Evolutionary conservation across 805 yeast species (phyloP).

Genomic region (Nakazawaea ishiwadae): DNA sequence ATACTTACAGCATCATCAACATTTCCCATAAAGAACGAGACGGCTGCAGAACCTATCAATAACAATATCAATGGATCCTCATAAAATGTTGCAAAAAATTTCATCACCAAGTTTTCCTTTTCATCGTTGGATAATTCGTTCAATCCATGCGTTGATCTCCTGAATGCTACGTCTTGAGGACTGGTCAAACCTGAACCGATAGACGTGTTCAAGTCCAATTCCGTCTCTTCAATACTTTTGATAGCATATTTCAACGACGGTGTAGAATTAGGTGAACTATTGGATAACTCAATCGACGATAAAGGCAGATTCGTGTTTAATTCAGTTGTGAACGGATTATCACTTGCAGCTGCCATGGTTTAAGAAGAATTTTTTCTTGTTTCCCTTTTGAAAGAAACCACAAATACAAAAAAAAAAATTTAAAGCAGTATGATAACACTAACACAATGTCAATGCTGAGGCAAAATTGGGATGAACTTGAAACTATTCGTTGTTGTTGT

Average conservation of each 20-base stretch:
- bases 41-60: constrained; percentile 82
- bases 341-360: constrained; percentile 27
- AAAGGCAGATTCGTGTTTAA: constrained; percentile 5
- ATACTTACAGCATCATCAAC: constrained; percentile 94
- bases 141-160: constrained; percentile 73
- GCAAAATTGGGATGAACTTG: too few species aligned
- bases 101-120: constrained; percentile 65
- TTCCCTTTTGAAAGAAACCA: too few species aligned
- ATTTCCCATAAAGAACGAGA: constrained; percentile 92
- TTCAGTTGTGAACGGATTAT: constrained; percentile 31
- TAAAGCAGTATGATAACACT: too few species aligned
- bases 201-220: constrained; percentile 59
- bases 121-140: constrained; percentile 79
- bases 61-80: constrained; percentile 89
- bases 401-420: background rate
- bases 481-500: too few species aligned
- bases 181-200: constrained; percentile 55
- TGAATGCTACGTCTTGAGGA: constrained; percentile 62
- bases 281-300: constrained; percentile 16
- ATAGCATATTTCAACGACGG: constrained; percentile 66
- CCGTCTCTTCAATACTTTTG: constrained; percentile 62
- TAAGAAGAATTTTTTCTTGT: too few species aligned
- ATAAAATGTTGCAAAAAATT: constrained; percentile 75
- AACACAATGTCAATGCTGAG: too few species aligned
- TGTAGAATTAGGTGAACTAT: constrained; percentile 20